Percentiles rank a stretch among this genome's conserved stretches.
phyloP scores from a whole-genome alignment of 2,329 filamentous ascomycete species.

The Paecilomyces fulvus region DNA sequence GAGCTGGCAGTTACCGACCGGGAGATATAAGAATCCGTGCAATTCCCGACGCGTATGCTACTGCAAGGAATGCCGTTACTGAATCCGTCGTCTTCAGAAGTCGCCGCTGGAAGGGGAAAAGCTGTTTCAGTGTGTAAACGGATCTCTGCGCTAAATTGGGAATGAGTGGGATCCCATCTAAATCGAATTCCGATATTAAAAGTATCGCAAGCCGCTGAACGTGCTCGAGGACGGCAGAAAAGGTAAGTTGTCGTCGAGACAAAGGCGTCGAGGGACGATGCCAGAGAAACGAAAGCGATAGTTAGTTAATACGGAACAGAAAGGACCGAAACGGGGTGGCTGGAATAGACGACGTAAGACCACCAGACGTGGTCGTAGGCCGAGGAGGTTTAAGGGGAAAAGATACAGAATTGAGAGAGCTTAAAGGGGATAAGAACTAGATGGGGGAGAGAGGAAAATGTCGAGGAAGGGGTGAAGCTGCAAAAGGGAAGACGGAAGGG shows the following conservation, averaged over 20 bases:
- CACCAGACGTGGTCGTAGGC: background rate
- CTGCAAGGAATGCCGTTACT: conserved; percentile 1
- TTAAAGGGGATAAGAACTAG: background rate
- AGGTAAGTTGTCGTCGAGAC: conserved; percentile 12
- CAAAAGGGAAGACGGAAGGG: background rate
- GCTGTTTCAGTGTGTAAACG: conserved; percentile 2
- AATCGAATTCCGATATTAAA: conserved; percentile 10
- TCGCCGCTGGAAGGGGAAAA: background rate
- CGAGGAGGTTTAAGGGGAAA: background rate
- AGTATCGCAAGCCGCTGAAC: conserved; percentile 9
- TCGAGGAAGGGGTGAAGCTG: conserved; percentile 1
- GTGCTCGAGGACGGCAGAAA: conserved; percentile 12
- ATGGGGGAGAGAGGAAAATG: conserved; percentile 1
- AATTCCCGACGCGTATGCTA: background rate
- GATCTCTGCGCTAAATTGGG: conserved; percentile 3
- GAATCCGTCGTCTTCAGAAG: background rate
- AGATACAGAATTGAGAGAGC: background rate
- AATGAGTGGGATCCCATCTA: conserved; percentile 8
- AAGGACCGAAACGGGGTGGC: conserved; percentile 25
- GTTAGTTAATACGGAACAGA: conserved; percentile 24
- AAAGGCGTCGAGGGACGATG: conserved; percentile 11
- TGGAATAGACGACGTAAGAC: conserved; percentile 15
- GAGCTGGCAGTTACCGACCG: background rate
- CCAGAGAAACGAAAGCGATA: conserved; percentile 14
- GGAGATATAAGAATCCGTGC: background rate